Evolutionary conservation across 1,284 basidiomycete species (phyloP), one percentile per base, ranked within the genome.

Genomic region (Cyathus olla): DNA sequence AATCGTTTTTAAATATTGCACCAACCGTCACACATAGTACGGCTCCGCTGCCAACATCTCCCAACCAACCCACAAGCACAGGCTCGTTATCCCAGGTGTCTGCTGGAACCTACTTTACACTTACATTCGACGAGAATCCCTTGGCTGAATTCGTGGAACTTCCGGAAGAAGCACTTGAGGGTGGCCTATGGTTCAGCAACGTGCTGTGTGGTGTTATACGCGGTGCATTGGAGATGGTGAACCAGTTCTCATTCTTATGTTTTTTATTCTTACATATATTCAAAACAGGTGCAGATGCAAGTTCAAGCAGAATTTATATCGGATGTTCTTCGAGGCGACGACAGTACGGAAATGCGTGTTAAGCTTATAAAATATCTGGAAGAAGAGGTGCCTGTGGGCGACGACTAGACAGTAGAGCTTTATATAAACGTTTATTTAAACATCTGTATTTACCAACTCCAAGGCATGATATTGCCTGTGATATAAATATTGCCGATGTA

Each of bases 111-210:
- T 87, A 84, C 51, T 99, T 99, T 75, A 90, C 90, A 11, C 83
- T 99, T 57, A 92, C 90, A 1, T 83, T 99, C 17, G 96, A 99
- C 59, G 98, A 99, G 75, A 99, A 99, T 74, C 98, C 98, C 0
- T 77, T 99, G 56, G 91, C 96, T 9, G 98, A 99, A 71, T 99
- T 99, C 75, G 97, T 98, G 26, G 98, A 99, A 74, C 84, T 99
- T 47, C 98, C 98, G 0, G 92, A 95, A 56, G 97, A 98, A 69
- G 97, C 91, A 4, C 82, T 96, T 51, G 94, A 96, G 72, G 95
- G 95, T 11, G 97, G 96, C 0, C 80, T 99, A 35, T 98, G 96
- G 95, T 99, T 97, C 78, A 96, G 94, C 74, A 99, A 99, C 76
- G 92, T 99, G 28, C 81, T 98, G 1, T 97, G 95, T 66, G 98